Base-by-base conservation (phyloP, 176 grass and related monocot species). In the Rhynchospora breviuscula region DNA sequence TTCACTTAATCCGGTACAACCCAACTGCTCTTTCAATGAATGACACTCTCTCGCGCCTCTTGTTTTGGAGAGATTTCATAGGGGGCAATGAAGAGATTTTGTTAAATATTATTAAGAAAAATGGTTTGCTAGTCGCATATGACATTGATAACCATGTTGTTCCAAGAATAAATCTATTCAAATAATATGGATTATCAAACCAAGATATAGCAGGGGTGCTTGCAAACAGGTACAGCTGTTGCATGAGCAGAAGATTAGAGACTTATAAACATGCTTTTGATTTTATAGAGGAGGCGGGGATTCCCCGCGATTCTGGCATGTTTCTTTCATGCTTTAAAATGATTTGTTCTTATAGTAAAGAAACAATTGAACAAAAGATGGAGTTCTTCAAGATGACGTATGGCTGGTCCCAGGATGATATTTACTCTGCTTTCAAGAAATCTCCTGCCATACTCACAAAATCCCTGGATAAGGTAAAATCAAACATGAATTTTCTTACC, bases 401-500 rank as follows among this genome's bases (percentile, higher is more conserved):
- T 44, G 78, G 31, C 0, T 80, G 54, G 77, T 80, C 77, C 10
- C 5, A 80, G 25, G 53, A 43, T 21, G 77, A 80, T 7, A 0
- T 80, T 19, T 26, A 19, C 13, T 80, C 18, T 54, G 54, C 77
- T 61, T 60, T 80, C 51, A 80, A 26, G 9, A 80, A 60, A 33
- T 59, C 40, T 17, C 77, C 77, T 19, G 0, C 0, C n/a, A 43
- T 80, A 62, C 18, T 80, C 26, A 6, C 1, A 33, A 44, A 18
- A 2, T 80, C 77, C 5, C 1, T 21, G 29, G 56, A 21, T 10
- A 80, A 59, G 17, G 10, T 62, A 6, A 80, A 25, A n/a, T 61
- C 56, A 54, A 62, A 29, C 45, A 80, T 80, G 77, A 25, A 80
- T 80, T 80, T 80, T 10, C 77, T 80, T 18, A 61, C 35, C 9